A percentile compares a stretch with the other conserved stretches of the same genome.
Evolutionary conservation across 2,329 filamentous ascomycete genomes (phyloP).

Genomic region (Scortechinia acanthostroma): DNA sequence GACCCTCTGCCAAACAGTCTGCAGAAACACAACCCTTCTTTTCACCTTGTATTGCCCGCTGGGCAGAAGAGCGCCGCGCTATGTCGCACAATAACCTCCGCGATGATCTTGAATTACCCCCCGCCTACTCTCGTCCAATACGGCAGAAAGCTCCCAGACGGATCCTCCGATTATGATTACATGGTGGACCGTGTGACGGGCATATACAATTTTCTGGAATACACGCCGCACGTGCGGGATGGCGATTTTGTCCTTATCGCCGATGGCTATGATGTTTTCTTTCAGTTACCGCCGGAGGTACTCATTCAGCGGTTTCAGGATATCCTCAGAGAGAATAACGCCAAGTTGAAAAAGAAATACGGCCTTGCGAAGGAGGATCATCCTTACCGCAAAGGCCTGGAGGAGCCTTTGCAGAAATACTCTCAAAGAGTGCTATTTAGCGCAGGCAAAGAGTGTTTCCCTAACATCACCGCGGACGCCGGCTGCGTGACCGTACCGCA

Average conservation of each 20-base stretch:
- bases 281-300: neutral
- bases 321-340: neutral
- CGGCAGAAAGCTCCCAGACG: constrained; percentile 10
- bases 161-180: neutral
- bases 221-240: constrained; percentile 34
- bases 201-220: constrained; percentile 36
- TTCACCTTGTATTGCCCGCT: neutral
- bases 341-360: constrained; percentile 21
- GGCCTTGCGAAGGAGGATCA: constrained; percentile 18
- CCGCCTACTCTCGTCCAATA: constrained; percentile 44
- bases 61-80: neutral
- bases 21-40: neutral
- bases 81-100: constrained; percentile 19
- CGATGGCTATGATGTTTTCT: constrained; percentile 22
- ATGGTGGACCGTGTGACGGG: constrained; percentile 26
- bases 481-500: constrained; percentile 43
- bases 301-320: neutral
- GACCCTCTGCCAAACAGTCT: neutral
- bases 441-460: constrained; percentile 42
- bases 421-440: constrained; percentile 46
- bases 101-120: constrained; percentile 50
- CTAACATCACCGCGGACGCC: constrained; percentile 25
- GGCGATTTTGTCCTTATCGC: constrained; percentile 46
- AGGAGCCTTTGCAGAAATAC: constrained; percentile 26
- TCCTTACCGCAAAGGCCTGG: no score